Conservation (phyloP, 805 yeast genomes). For the Diddensiella caesifluorescens region DNA sequence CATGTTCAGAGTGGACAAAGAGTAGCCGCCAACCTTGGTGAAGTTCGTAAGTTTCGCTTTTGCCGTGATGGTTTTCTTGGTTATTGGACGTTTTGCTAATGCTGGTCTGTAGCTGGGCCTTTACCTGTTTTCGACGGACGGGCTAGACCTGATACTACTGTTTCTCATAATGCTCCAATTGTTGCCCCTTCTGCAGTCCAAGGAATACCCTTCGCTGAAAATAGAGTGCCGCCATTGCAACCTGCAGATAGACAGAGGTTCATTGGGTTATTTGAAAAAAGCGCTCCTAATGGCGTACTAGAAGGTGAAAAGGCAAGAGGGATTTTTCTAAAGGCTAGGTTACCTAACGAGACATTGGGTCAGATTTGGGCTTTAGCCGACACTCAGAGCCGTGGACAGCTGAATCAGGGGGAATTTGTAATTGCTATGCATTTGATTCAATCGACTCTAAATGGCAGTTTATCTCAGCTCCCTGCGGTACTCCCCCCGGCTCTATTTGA, state of each 20-base stretch:
- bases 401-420: slow-evolving; percentile 70
- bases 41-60: slow-evolving; percentile 14
- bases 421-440: slow-evolving; percentile 96
- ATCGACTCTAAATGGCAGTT: slow-evolving; percentile 59
- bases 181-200: slow-evolving; percentile 3
- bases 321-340: slow-evolving; percentile 82
- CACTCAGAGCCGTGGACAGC: slow-evolving; percentile 62
- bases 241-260: slow-evolving; percentile 34
- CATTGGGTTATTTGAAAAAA: slow-evolving; percentile 55
- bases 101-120: slow-evolving; percentile 46
- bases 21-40: slow-evolving; percentile 51
- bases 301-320: slow-evolving; percentile 77
- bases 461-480: slow-evolving; percentile 51
- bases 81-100: neutral
- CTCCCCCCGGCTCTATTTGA: slow-evolving; percentile 38
- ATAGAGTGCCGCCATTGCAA: slow-evolving; percentile 32
- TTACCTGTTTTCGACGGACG: slow-evolving; percentile 51
- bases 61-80: neutral
- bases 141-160: slow-evolving; percentile 8
- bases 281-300: slow-evolving; percentile 53
- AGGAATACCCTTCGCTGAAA: neutral
- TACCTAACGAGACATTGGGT: slow-evolving; percentile 72
- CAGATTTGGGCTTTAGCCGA: slow-evolving; percentile 89
- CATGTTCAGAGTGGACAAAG: slow-evolving; percentile 72
- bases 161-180: slow-evolving; percentile 3